Evolutionary conservation across 495 filamentous ascomycete genomes (phyloP), one percentile per base, ranked within the genome.

Genomic region (Trichocladium uniseriatum): DNA sequence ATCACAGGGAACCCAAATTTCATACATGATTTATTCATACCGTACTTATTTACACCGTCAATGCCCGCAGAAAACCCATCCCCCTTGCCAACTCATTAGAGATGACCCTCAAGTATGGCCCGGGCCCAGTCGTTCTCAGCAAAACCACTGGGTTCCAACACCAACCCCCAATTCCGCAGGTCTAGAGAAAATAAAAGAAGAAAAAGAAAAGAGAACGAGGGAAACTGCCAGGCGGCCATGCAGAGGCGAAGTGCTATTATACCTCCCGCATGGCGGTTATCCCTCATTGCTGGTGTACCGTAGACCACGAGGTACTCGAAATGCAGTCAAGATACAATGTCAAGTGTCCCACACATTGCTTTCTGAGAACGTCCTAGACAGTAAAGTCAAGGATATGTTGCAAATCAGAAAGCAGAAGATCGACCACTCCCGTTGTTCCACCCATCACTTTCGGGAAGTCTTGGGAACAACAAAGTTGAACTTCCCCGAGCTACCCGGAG

Each of bases 381-480:
- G 14, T 16, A 16, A 15, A 37, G 15, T 1, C 14, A 14, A 16
- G 35, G 3, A 37, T 6, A 37, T 37, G 14, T 37, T 9, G 18
- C 37, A 38, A 18, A 20, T 21, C 16, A 1, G 16, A 20, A 38
- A 3, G 24, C 24, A 27, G 24, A 41, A 27, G 2, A 13, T 27
- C 3, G 5, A 21, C 11, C 19, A 1, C 24, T 8, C 3, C 24
- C 24, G 24, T 27, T 27, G 34, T 18, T 13, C 24, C 22, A 27
- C 34, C 28, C 20, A 2, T 43, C 39, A 50, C 36, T 45, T 27
- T 1, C 29, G 42, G 8, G 14, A 24, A 3, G 43, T 2, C 2
- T 24, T 15, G 6, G 48, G 29, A 1, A 38, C 2, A 22, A 43
- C 8, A 19, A 52, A 51, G 20, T 52, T 32, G 20, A 56, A 56